Base-by-base conservation (phyloP, 495 filamentous ascomycete genomes). In the Penicillium dipodomyicola region DNA sequence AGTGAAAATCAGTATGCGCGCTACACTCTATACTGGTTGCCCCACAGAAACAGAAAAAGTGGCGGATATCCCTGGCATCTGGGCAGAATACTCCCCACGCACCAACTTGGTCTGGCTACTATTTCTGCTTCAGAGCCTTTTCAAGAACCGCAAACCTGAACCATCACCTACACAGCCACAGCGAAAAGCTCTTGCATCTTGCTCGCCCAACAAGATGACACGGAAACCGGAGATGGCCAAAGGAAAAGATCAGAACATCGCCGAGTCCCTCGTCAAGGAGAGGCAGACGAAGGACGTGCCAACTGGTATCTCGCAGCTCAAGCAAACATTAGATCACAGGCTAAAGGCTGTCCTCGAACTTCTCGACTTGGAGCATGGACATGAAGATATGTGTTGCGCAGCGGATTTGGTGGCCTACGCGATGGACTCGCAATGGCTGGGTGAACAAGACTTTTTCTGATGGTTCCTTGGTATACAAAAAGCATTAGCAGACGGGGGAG, bases 31-130 rank as follows among this genome's bases (percentile, higher is more conserved):
- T 49, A 69, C 61, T 11, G 76, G 73, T 20, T 59, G 64, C 3
- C 74, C 75, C 0, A 42, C 59, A 1, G 53, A 70, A 14, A 70
- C 63, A 11, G 70, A 69, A 42, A 70, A 73, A 39, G 43, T 49
- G 4, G 65, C 67, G 0, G 57, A 67, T 39, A 65, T 76, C 11
- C 66, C 72, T 1, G 73, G 72, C 1, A 74, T 77, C 25, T 82
- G 79, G 78, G 62, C 67, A 0, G 69, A 75, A 44, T 80, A 77
- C 56, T 67, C 71, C 1, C 79, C 79, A 5, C 64, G 67, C 35
- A 81, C 78, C 1, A 82, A 82, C 45, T 60, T 79, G 3, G 63
- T 81, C 7, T 82, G 79, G 79, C 68, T 82, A n/a, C 65, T 74
- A 4, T 79, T 80, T 53, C 65, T 82, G 3, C 71, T 82, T 25